Percentiles rank a stretch among this genome's conserved stretches.
phyloP scores from a whole-genome alignment of 257 asterid species.

The Penstemon barbatus region DNA sequence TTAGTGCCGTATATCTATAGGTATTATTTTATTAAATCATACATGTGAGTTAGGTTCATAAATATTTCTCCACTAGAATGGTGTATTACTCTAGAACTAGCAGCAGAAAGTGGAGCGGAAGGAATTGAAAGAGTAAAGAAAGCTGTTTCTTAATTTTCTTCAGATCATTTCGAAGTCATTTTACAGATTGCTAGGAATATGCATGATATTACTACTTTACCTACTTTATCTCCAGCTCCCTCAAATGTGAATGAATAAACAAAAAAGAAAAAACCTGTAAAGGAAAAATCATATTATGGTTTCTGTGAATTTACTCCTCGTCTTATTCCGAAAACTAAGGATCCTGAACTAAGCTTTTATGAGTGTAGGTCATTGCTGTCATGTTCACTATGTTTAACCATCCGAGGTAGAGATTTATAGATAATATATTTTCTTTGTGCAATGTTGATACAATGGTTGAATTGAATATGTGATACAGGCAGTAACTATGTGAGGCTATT shows the following conservation, averaged over 20 bases:
- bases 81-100: neutral
- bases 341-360: slow-evolving; percentile 6
- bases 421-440: neutral
- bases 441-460: neutral
- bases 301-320: neutral
- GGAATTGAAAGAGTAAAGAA: neutral
- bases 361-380: neutral
- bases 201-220: neutral
- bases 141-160: neutral
- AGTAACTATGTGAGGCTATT: no score
- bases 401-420: neutral
- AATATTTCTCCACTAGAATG: neutral
- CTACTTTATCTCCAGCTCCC: slow-evolving; percentile 2
- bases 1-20: neutral
- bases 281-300: neutral
- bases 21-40: neutral
- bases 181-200: slow-evolving; percentile 1
- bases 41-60: neutral
- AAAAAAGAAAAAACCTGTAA: neutral
- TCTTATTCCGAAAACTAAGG: neutral
- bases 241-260: slow-evolving; percentile 1
- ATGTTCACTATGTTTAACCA: neutral
- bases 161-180: slow-evolving; percentile 1
- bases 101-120: neutral
- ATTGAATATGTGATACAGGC: no score